Percentiles rank a stretch among this genome's conserved stretches.
Evolutionary conservation across 176 grass and related monocot genomes (phyloP).

Genomic region (Alopecurus myosuroides): DNA sequence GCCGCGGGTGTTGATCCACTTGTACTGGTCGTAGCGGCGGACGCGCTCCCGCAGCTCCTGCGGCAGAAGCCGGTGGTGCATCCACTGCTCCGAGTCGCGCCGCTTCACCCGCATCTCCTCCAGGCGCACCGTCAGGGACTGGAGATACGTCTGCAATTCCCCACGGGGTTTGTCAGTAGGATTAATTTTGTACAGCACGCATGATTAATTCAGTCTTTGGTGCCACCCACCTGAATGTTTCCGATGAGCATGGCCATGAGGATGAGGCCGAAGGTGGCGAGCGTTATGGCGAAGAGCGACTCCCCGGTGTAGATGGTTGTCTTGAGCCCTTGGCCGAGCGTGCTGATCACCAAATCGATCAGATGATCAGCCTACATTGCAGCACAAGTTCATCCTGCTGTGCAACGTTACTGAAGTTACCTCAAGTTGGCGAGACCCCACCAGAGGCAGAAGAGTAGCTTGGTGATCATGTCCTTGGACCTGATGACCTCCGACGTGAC

Average conservation of each 20-base stretch:
- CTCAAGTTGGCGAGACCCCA: constrained; percentile 90
- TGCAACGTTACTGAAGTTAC: constrained; percentile 5
- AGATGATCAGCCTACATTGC: neutral
- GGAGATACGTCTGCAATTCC: constrained; percentile 48
- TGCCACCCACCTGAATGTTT: constrained; percentile 60
- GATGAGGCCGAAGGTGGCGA: constrained; percentile 71
- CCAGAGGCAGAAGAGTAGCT: constrained; percentile 86
- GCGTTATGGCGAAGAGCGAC: constrained; percentile 60
- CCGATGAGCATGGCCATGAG: constrained; percentile 81
- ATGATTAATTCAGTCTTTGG: neutral
- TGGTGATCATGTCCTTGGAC: constrained; percentile 42
- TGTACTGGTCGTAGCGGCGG: constrained; percentile 74
- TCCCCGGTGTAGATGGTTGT: constrained; percentile 66
- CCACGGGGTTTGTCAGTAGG: neutral
- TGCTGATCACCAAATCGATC: constrained; percentile 11
- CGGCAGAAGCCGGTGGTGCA: constrained; percentile 66
- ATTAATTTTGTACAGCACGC: neutral
- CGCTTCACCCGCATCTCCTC: constrained; percentile 73
- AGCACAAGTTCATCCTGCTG: neutral
- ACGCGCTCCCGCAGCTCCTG: constrained; percentile 64
- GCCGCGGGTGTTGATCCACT: constrained; percentile 70
- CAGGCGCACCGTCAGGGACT: constrained; percentile 57
- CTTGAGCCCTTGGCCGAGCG: constrained; percentile 60
- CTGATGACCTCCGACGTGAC: constrained; percentile 55
- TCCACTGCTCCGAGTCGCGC: constrained; percentile 83